Base-by-base conservation (phyloP, 768 basidiomycete species). In the Plicaturopsis crispa region DNA sequence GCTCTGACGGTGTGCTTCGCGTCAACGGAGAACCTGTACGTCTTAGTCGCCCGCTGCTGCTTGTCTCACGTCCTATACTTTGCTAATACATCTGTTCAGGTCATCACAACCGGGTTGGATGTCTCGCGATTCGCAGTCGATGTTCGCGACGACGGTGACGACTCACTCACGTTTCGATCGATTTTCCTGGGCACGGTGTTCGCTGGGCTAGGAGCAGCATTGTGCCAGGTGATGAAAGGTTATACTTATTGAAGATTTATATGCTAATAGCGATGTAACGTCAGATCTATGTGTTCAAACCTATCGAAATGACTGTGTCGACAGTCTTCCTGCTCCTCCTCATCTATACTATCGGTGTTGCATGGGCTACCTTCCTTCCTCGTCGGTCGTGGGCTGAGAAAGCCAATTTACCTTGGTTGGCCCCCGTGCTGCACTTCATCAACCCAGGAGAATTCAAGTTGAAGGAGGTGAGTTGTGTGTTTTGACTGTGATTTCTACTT, bases 271-370 rank as follows among this genome's bases (percentile, higher is more conserved):
- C 14, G 3, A 2, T 21, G 8, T 24, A 20, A 35, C 38, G 34
- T 13, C 33, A 78, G 75, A 75, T 80, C 23, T 78, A 77, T 48
- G 37, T 65, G 4, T 78, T 77, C 56, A 80, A 81, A 49, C 79
- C 79, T 0, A 54, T 75, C 3, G 62, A 70, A 42, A 62, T 69
- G 44, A 35, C 54, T 0, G 72, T 78, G 12, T 75, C 73, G 2
- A 65, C 71, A 0, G 73, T 79, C 8, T 81, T 80, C 57, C 51
- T 79, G 13, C 56, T 78, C 10, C 60, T 81, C 31, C 48, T 78
- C 33, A 67, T 66, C 21, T 79, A 75, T 50, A 61, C 66, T 4
- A 44, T 66, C n/a, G 77, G 76, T 0, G 59, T 61, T 31, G 58
- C 59, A 3, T 80, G 73, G 75, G 67, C 72, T 1, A 56, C 52